These are phyloP conservation scores for Alliaria petiolata DNA, from an alignment of 345 rosid genomes.

Conservation along the genomic window DNA sequence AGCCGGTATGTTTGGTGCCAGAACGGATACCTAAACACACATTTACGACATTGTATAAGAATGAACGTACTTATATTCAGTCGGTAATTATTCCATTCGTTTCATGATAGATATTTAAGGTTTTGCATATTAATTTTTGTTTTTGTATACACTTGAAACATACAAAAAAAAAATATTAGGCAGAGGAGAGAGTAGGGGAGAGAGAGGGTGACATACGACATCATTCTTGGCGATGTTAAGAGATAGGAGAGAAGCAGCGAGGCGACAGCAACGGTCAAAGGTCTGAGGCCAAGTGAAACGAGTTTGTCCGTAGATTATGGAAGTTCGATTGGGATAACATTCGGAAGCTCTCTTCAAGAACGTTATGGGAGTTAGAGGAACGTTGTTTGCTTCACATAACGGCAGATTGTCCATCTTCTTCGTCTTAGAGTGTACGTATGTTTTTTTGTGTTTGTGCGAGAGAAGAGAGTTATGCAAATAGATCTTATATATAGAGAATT, in stretches of 20 bases:
- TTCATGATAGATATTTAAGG: too few species aligned
- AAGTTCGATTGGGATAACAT: constrained; percentile 49
- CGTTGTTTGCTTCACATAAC: constrained; percentile 55
- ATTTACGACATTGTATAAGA: too few species aligned
- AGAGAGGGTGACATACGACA: constrained; percentile 37
- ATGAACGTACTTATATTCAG: too few species aligned
- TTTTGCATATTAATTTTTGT: too few species aligned
- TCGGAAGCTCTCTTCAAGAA: constrained; percentile 69
- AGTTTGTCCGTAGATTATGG: constrained; percentile 48
- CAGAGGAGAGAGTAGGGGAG: neutral
- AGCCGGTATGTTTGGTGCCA: constrained; percentile 87
- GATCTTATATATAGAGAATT: too few species aligned
- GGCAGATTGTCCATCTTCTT: constrained; percentile 39
- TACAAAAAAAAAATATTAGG: too few species aligned
- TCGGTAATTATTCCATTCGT: too few species aligned
- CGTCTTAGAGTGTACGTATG: neutral
- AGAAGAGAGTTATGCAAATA: neutral
- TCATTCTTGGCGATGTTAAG: constrained; percentile 57
- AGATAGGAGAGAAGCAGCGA: constrained; percentile 61
- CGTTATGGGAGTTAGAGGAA: constrained; percentile 60
- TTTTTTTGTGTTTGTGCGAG: neutral
- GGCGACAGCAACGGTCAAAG: constrained; percentile 54
- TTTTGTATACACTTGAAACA: too few species aligned
- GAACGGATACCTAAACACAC: constrained; percentile 52
- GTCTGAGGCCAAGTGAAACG: constrained; percentile 66